Base-by-base conservation (phyloP, 2,329 filamentous ascomycete species). In the Thelonectria discophora region DNA sequence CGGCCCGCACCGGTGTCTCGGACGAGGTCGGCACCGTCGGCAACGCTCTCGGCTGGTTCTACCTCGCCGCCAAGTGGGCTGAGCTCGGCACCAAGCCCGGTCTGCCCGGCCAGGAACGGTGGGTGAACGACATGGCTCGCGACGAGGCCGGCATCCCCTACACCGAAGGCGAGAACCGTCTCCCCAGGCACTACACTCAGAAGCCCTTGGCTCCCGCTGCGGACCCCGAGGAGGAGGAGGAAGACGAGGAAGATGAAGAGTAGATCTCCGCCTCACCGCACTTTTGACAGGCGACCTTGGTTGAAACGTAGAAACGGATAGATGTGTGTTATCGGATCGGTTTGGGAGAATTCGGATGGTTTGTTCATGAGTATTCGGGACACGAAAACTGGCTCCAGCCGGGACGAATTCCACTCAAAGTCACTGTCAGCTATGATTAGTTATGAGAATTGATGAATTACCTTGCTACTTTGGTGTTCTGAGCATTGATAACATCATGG, bases 1-100 rank as follows among this genome's bases (percentile, higher is more conserved):
- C 85, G 65, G 91, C 91, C 0, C 79, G 78, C 39, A 80, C 76
- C 0, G 86, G 90, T 62, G 90, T 95, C 13, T 92, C 88, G 62
- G 92, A 95, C 72, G 92, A 95, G 74, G 90, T 94, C 1, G 87
- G 89, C 63, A 95, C 92, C 0, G 90, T 93, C 1, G 92, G 92
- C 0, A 94, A 94, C 74, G 88, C 89, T 1, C 79, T 94, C 12
- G 82, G 81, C 20, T 95, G 91, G 91, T 84, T 92, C 73, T 94
- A 92, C 74, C 80, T 95, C n/a, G 90, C 89, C 0, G 85, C 87
- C 67, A 87, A 86, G 73, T 82, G 90, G 75, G 79, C 83, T 20
- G 85, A 88, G 67, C 78, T 80, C 1, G 85, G 84, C 21, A 73
- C 75, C 2, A 80, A 76, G 58, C 77, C 75, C 15, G 78, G 79